Evolutionary conservation across 2,329 filamentous ascomycete species (phyloP).

Genomic region (Mollisia scopiformis): DNA sequence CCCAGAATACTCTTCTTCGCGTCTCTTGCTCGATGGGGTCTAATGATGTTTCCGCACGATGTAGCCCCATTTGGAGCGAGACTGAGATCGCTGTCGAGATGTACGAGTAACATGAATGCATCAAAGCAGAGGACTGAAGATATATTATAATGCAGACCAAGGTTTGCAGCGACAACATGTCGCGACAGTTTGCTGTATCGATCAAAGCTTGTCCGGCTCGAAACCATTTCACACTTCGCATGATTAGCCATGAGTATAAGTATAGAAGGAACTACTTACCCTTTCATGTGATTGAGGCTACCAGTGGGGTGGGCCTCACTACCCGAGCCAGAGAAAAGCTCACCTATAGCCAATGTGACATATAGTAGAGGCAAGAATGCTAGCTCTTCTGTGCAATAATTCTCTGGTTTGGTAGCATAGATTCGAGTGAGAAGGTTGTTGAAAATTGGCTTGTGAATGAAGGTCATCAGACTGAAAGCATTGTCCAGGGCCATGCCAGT

Average conservation of each 20-base stretch:
- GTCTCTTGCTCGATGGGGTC: conserved; percentile 63
- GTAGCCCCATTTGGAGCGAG: conserved; percentile 72
- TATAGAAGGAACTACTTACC: conserved; percentile 47
- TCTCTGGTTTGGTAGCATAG: conserved; percentile 68
- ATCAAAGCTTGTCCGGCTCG: conserved; percentile 64
- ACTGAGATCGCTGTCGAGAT: conserved; percentile 75
- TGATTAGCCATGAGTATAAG: conserved; percentile 36
- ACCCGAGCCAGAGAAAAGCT: conserved; percentile 56
- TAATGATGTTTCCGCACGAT: conserved; percentile 63
- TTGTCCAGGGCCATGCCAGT: conserved; percentile 58
- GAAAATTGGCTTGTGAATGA: conserved; percentile 80
- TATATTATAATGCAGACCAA: conserved; percentile 79
- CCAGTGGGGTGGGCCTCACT: background rate
- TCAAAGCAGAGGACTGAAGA: conserved; percentile 74
- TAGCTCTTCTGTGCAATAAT: conserved; percentile 63
- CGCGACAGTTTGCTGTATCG: conserved; percentile 67
- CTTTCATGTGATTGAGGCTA: conserved; percentile 40
- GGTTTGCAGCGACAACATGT: conserved; percentile 72
- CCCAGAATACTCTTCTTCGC: conserved; percentile 66
- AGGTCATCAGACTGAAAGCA: conserved; percentile 60
- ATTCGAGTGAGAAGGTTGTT: conserved; percentile 73
- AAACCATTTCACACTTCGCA: conserved; percentile 66
- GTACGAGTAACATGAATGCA: conserved; percentile 77
- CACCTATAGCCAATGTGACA: conserved; percentile 69
- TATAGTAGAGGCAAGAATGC: conserved; percentile 70